Evolutionary conservation across 345 rosid genomes (phyloP), one percentile per base, ranked within the genome.

Genomic region (Citrus glauca): DNA sequence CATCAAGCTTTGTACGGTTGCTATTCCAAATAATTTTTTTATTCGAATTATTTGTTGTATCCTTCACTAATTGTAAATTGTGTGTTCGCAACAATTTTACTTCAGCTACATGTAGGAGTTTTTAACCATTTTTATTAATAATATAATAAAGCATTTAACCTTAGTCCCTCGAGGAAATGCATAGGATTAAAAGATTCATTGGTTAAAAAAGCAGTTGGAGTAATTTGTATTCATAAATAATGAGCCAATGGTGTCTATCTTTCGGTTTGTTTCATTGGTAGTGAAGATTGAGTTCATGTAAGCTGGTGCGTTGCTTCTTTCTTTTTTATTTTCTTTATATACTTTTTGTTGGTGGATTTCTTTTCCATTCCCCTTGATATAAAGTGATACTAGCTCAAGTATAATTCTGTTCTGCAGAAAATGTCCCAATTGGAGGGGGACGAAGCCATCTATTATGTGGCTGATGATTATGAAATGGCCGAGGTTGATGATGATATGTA

Each of bases 401-500:
- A 20, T 62, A 66, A 75, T 68, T 68, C 75, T 76, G 20, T 62
- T 69, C 25, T 16, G 56, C 71, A 64, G 63, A 61, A 65, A 56
- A 88, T 88, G 91, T 72, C 89, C 77, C 85, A 84, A 19, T 76
- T 86, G 66, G 86, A 78, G 59, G 87, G 80, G 73, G 82, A 88
- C 71, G 87, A 88, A 64, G 86, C 75, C 17, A 72, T 81, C 83
- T 88, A 86, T 71, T 80, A 86, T 25, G 82, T 75, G 7, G 86
- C 78, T 24, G 89, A 88, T 68, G 91, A 86, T 67, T 83, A 81
- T 20, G 91, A 88, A 27, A 85, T 86, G 88, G 89, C 82, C 20
- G 91, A 88, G 74, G 88, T 88, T 35, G 91, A 88, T 17, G 89
- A 86, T 72, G 91, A 86, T 56, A 64, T 81, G 84, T 83, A 84